Conservation (phyloP, 2,329 filamentous ascomycete species). For the Epichloe sp. region DNA sequence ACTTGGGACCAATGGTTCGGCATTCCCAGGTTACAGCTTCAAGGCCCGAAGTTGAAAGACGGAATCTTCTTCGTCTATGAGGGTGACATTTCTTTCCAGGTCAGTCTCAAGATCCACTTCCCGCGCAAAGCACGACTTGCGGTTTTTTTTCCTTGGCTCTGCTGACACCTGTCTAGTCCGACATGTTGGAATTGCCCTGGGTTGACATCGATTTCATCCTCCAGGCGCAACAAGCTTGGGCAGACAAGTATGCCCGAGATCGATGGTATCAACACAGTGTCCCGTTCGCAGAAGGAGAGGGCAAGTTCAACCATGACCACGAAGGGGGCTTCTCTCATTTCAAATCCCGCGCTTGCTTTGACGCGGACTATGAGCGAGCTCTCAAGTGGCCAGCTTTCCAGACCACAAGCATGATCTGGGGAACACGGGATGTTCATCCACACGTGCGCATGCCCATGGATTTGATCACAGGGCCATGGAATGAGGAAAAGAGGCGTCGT, state of each 20-base stretch:
- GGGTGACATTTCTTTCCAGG: slow-evolving; percentile 32
- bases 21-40: slow-evolving; percentile 8
- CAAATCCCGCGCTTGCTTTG: slow-evolving; percentile 22
- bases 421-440: slow-evolving; percentile 24
- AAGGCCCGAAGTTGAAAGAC: slow-evolving; percentile 7
- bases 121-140: background rate
- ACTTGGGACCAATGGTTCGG: slow-evolving; percentile 28
- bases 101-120: slow-evolving; percentile 14
- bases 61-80: slow-evolving; percentile 8
- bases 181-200: slow-evolving; percentile 31
- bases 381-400: slow-evolving; percentile 12
- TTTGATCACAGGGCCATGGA: slow-evolving; percentile 30
- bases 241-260: slow-evolving; percentile 22
- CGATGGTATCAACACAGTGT: slow-evolving; percentile 22
- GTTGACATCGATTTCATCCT: slow-evolving; percentile 31
- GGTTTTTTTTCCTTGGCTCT: background rate
- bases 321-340: slow-evolving; percentile 17
- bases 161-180: slow-evolving; percentile 21
- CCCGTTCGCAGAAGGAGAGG: background rate
- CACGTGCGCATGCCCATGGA: slow-evolving; percentile 24
- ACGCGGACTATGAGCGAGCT: slow-evolving; percentile 21
- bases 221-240: slow-evolving; percentile 35
- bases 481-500: slow-evolving; percentile 24
- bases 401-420: slow-evolving; percentile 10
- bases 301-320: slow-evolving; percentile 9